Percentiles rank a stretch among this genome's conserved stretches.
These are phyloP conservation scores for Volvariella volvacea DNA, from an alignment of 1,284 basidiomycete genomes.

Conservation along the genomic window DNA sequence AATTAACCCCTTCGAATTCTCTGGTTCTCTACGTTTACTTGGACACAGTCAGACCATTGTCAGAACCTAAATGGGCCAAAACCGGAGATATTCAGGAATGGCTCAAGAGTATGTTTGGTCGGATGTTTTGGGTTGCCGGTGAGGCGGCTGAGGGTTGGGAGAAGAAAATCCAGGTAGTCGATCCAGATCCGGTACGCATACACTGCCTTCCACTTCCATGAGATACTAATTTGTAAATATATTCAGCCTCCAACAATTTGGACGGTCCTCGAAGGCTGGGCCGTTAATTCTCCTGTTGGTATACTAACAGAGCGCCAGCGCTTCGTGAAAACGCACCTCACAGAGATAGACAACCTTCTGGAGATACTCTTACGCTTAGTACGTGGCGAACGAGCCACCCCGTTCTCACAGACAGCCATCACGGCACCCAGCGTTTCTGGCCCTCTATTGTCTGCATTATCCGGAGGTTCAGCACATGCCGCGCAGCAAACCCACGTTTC, in stretches of 20 bases:
- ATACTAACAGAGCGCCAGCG: constrained; percentile 70
- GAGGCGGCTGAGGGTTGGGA: constrained; percentile 81
- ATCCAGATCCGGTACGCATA: constrained; percentile 84
- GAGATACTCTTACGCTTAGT: constrained; percentile 89
- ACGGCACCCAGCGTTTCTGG: constrained; percentile 55
- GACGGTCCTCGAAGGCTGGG: constrained; percentile 86
- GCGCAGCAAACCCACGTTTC: constrained; percentile 90
- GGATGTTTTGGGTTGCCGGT: constrained; percentile 73
- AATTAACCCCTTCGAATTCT: constrained; percentile 41
- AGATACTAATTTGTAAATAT: constrained; percentile 9
- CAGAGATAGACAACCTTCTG: constrained; percentile 78
- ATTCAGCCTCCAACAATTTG: constrained; percentile 83
- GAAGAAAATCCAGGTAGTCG: constrained; percentile 85
- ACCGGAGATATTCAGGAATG: constrained; percentile 91
- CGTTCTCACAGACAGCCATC: constrained; percentile 55
- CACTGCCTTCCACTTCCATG: constrained; percentile 12
- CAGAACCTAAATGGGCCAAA: constrained; percentile 94
- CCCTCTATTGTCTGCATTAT: constrained; percentile 61
- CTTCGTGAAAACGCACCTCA: constrained; percentile 85
- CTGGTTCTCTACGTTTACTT: constrained; percentile 62
- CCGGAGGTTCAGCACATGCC: constrained; percentile 71
- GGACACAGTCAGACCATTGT: constrained; percentile 82
- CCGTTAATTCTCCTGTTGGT: constrained; percentile 72
- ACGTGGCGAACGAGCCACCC: constrained; percentile 77
- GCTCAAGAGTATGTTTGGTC: constrained; percentile 82